Evolutionary conservation across 2,329 filamentous ascomycete genomes (phyloP).

Genomic region (Aspergillus amoenus): DNA sequence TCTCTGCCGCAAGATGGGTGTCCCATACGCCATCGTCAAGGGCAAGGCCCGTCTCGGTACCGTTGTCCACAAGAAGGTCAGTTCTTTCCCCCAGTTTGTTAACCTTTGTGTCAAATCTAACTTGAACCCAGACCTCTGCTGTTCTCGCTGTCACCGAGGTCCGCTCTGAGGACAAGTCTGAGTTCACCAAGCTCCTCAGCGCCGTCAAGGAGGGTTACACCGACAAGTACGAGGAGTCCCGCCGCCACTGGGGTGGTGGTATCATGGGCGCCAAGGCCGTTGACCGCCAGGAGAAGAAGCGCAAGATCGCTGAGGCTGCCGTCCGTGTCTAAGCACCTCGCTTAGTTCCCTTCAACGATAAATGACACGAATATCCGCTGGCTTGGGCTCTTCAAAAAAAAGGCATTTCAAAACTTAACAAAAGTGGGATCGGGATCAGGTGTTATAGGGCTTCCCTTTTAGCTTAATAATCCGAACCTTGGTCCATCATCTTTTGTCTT

Average conservation of each 20-base stretch:
- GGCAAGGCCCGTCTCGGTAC: slow-evolving; percentile 99
- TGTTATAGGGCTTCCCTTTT: slow-evolving; percentile 25
- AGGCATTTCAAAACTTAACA: slow-evolving; percentile 21
- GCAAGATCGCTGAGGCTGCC: slow-evolving; percentile 88
- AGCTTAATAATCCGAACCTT: slow-evolving; percentile 31
- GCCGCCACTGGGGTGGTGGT: slow-evolving; percentile 97
- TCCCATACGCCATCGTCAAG: slow-evolving; percentile 99
- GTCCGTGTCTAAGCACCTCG: slow-evolving; percentile 84
- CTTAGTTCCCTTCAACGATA: slow-evolving; percentile 23
- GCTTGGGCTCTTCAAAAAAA: slow-evolving; percentile 14
- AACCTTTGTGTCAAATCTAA: slow-evolving; percentile 21
- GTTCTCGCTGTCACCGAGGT: slow-evolving; percentile 96
- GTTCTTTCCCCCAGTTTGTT: slow-evolving; percentile 13
- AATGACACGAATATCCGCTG: slow-evolving; percentile 12
- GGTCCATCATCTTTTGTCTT: slow-evolving; percentile 11
- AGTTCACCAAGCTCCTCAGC: slow-evolving; percentile 94
- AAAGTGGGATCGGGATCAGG: slow-evolving; percentile 14
- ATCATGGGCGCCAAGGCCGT: slow-evolving; percentile 98
- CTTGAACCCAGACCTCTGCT: slow-evolving; percentile 74
- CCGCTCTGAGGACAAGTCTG: slow-evolving; percentile 95
- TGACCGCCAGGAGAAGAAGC: slow-evolving; percentile 75
- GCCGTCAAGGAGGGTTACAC: slow-evolving; percentile 98
- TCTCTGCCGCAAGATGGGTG: slow-evolving; percentile 99
- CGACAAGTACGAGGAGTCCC: slow-evolving; percentile 88
- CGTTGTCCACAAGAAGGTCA: slow-evolving; percentile 98